phyloP scores from a whole-genome alignment of 768 basidiomycete species.

The Leccinum arenicola region DNA sequence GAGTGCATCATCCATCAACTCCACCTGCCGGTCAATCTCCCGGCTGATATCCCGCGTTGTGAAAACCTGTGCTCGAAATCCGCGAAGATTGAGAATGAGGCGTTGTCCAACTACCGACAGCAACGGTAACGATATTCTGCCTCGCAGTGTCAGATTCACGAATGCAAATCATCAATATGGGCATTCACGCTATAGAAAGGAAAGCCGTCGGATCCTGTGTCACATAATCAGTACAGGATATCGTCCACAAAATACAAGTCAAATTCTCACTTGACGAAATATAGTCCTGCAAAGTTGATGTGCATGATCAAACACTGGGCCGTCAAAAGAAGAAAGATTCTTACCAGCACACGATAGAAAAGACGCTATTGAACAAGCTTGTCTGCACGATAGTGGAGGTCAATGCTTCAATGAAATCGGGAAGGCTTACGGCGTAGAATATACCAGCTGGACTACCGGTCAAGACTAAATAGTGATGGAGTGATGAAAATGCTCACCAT shows the following conservation, averaged over 20 bases:
- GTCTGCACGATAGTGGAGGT: background rate
- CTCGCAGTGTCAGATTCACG: background rate
- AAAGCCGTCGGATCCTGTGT: background rate
- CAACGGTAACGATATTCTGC: slow-evolving; percentile 13
- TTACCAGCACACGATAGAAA: background rate
- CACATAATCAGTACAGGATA: background rate
- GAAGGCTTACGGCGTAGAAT: background rate
- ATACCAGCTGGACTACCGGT: background rate
- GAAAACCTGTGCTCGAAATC: background rate
- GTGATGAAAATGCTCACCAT: background rate
- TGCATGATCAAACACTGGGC: background rate
- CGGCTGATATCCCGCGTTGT: slow-evolving; percentile 8
- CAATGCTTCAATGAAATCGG: background rate
- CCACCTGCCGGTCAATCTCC: background rate
- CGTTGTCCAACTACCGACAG: slow-evolving; percentile 16
- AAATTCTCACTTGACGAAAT: background rate
- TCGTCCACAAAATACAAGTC: background rate
- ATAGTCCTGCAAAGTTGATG: background rate
- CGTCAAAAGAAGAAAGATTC: background rate
- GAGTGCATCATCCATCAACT: background rate
- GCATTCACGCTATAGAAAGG: background rate
- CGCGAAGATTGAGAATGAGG: slow-evolving; percentile 18
- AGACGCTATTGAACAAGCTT: background rate
- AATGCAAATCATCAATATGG: background rate
- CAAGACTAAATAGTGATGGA: background rate